Conservation (phyloP, 1,139 yeast genomes). For the Blastobotrys capitulatus region DNA sequence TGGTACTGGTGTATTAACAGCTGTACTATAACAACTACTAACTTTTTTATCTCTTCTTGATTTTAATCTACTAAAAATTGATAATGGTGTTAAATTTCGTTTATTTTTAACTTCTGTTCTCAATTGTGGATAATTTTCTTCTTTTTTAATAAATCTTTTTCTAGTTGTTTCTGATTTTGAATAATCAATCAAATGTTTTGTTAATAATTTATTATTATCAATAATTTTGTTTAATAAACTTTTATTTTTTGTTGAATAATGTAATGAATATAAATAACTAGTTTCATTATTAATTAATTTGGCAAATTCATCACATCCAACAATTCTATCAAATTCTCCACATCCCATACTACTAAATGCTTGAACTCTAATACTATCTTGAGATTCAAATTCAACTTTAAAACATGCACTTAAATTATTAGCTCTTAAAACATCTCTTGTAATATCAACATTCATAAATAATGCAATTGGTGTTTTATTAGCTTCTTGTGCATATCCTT, state of each 20-base stretch:
- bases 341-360: conserved; percentile 22
- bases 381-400: conserved; percentile 38
- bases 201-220: conserved; percentile 22
- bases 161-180: conserved; percentile 20
- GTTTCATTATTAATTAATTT: conserved; percentile 28
- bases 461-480: conserved; percentile 51
- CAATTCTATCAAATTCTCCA: conserved; percentile 26
- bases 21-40: background rate
- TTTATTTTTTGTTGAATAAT: conserved; percentile 29
- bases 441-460: conserved; percentile 50
- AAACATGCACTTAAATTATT: conserved; percentile 43
- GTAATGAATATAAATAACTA: conserved; percentile 31
- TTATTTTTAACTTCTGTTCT: background rate
- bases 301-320: conserved; percentile 25
- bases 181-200: conserved; percentile 26
- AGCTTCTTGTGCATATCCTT: conserved; percentile 52
- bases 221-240: conserved; percentile 24
- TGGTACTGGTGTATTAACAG: conserved; percentile 1
- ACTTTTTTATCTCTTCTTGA: background rate
- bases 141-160: background rate
- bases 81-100: background rate
- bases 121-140: background rate
- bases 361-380: conserved; percentile 23
- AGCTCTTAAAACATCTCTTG: conserved; percentile 32
- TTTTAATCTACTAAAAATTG: background rate